Conservation (phyloP, 192 early-diverging fungal genomes). For the Thoreauomyces humboldtii region DNA sequence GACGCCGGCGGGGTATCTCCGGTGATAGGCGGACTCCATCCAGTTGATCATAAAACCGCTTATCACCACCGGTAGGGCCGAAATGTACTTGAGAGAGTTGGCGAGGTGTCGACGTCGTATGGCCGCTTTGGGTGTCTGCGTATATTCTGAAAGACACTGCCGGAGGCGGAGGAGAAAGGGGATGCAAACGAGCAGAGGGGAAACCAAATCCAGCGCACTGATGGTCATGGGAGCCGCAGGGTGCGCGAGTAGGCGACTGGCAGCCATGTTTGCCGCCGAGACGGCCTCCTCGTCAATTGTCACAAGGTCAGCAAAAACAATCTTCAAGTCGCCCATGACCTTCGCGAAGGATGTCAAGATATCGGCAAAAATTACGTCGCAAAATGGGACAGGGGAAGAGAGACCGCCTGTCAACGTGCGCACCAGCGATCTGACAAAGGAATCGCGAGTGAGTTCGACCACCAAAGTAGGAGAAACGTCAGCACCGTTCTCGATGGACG, state of each 20-base stretch:
- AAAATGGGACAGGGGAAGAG: conserved; percentile 38
- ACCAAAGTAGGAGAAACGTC: too few relatives aligned
- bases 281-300: conserved; percentile 1
- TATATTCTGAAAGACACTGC: conserved; percentile 77
- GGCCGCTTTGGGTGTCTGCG: conserved; percentile 46
- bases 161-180: conserved; percentile 76
- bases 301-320: conserved; percentile 58
- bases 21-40: conserved; percentile 11
- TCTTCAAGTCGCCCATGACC: conserved; percentile 79
- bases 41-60: conserved; percentile 42
- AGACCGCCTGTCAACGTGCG: conserved; percentile 41
- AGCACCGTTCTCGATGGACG: too few relatives aligned
- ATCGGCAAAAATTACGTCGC: conserved; percentile 90
- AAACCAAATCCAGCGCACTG: conserved; percentile 9
- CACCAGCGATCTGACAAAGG: conserved; percentile 31
- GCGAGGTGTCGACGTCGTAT: conserved; percentile 71
- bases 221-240: background rate
- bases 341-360: conserved; percentile 91
- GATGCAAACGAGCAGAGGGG: conserved; percentile 52
- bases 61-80: conserved; percentile 74
- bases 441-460: too few relatives aligned
- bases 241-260: too few relatives aligned
- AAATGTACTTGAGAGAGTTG: conserved; percentile 91
- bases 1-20: background rate
- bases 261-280: background rate